Evolutionary conservation across 2,329 filamentous ascomycete species (phyloP).

Genomic region (Ophiostoma sp.): DNA sequence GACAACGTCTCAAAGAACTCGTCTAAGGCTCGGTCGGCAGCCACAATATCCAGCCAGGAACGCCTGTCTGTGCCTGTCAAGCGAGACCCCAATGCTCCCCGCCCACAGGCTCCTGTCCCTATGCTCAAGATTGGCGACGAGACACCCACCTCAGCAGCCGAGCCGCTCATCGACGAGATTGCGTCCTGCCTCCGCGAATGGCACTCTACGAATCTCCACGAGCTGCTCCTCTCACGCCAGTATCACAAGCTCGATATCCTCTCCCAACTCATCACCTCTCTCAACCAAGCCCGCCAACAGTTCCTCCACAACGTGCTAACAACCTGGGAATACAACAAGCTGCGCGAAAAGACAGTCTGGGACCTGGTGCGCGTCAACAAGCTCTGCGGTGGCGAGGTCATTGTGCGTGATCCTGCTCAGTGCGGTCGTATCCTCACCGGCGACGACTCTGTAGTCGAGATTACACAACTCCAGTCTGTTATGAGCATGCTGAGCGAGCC

Average conservation of each 20-base stretch:
- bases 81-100: slow-evolving; percentile 63
- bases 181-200: slow-evolving; percentile 94
- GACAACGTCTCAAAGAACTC: slow-evolving; percentile 8
- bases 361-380: slow-evolving; percentile 92
- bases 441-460: slow-evolving; percentile 86
- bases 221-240: slow-evolving; percentile 75
- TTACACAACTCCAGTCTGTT: slow-evolving; percentile 85
- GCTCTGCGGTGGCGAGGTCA: slow-evolving; percentile 85
- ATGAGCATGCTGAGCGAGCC: slow-evolving; percentile 90
- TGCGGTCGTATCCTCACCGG: slow-evolving; percentile 82
- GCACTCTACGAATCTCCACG: slow-evolving; percentile 96
- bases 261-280: slow-evolving; percentile 69
- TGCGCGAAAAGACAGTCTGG: slow-evolving; percentile 92
- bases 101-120: slow-evolving; percentile 86
- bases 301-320: slow-evolving; percentile 93
- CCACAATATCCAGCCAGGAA: slow-evolving; percentile 32
- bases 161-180: slow-evolving; percentile 95
- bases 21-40: slow-evolving; percentile 17
- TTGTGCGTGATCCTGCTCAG: slow-evolving; percentile 82
- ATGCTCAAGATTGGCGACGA: slow-evolving; percentile 98
- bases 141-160: slow-evolving; percentile 79
- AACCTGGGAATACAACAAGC: slow-evolving; percentile 67
- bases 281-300: slow-evolving; percentile 82
- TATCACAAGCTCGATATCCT: slow-evolving; percentile 78
- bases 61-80: slow-evolving; percentile 45